phyloP scores from a whole-genome alignment of 352 stramenopile species.

The Globisporangium echinulatum region DNA sequence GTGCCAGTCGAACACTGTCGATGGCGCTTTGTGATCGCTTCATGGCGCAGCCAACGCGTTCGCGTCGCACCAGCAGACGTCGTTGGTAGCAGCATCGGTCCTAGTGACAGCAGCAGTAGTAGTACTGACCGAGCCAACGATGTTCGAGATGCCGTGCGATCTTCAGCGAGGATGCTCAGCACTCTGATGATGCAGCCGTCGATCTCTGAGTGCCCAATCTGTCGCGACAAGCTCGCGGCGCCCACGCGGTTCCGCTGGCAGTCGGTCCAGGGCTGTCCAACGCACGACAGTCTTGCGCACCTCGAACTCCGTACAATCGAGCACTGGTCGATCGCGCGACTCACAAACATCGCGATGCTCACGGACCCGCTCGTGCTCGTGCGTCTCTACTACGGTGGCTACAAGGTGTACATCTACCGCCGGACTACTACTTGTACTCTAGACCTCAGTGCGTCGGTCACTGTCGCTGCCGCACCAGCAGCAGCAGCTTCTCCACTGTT shows the following conservation, averaged over 20 bases:
- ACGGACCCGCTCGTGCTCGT: constrained; percentile 22
- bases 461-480: too few species aligned
- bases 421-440: too few species aligned
- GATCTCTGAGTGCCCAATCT: background rate
- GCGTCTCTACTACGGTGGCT: constrained; percentile 12
- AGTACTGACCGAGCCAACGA: background rate
- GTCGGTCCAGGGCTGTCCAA: constrained; percentile 10
- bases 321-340: constrained; percentile 21
- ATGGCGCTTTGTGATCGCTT: background rate
- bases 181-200: background rate
- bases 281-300: constrained; percentile 13
- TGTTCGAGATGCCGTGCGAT: too few species aligned
- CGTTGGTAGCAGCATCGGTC: background rate
- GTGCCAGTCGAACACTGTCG: too few species aligned
- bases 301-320: constrained; percentile 15
- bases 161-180: too few species aligned
- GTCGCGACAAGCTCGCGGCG: background rate
- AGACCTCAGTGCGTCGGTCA: too few species aligned
- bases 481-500: too few species aligned
- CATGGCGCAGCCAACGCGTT: background rate
- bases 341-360: constrained; percentile 27
- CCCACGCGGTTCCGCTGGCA: background rate
- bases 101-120: background rate
- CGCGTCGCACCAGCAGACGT: background rate
- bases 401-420: constrained; percentile 17